Percentiles rank a stretch among this genome's conserved stretches.
These are phyloP conservation scores for Xylaria scruposa DNA, from an alignment of 495 filamentous ascomycete species.

Conservation along the genomic window DNA sequence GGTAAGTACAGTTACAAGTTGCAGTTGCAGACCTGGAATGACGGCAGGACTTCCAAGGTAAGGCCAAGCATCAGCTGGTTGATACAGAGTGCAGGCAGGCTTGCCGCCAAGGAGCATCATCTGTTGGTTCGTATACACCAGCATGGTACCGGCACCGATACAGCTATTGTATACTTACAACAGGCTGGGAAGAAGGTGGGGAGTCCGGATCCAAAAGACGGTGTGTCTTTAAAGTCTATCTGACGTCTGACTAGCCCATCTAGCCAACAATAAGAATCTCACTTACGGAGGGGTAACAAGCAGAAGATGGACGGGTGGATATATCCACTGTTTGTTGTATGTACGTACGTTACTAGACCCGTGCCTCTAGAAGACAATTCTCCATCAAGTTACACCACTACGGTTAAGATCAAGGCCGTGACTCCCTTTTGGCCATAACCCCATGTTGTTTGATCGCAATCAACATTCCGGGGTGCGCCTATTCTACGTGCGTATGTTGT, in stretches of 20 bases:
- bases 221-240: background rate
- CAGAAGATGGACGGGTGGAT: background rate
- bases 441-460: background rate
- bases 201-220: background rate
- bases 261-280: background rate
- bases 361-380: background rate
- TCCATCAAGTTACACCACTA: background rate
- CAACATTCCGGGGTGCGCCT: background rate
- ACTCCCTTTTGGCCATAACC: background rate
- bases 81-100: background rate
- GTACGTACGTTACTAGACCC: background rate
- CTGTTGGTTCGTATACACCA: background rate
- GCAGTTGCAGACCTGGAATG: background rate
- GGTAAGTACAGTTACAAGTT: background rate
- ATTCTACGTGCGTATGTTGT: background rate
- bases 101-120: background rate
- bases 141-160: background rate
- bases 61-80: constrained; percentile 2
- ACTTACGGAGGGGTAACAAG: background rate
- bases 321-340: background rate
- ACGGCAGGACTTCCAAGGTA: background rate
- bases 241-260: constrained; percentile 8
- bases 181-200: background rate
- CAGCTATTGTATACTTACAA: background rate
- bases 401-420: background rate